These are phyloP conservation scores for Sanghuangporus sanghuang DNA, from an alignment of 1,284 basidiomycete species.

Conservation along the genomic window DNA sequence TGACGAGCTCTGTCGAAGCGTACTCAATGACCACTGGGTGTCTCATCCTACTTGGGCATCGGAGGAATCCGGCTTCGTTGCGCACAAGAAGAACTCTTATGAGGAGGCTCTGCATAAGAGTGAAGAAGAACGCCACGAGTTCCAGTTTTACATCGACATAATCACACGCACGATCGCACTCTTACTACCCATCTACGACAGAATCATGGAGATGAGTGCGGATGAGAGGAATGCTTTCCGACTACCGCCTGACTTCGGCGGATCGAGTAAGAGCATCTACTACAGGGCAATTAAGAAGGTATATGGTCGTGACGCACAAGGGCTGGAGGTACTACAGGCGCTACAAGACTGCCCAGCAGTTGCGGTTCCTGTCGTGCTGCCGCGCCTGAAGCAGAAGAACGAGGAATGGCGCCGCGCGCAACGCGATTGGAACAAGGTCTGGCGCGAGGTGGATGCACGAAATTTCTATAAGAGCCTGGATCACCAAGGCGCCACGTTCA, in stretches of 20 bases:
- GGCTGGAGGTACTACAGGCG: slow-evolving; percentile 83
- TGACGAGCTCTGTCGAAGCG: slow-evolving; percentile 93
- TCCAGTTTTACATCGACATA: slow-evolving; percentile 94
- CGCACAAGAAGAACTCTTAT: slow-evolving; percentile 96
- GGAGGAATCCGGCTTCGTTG: slow-evolving; percentile 89
- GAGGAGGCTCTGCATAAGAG: slow-evolving; percentile 96
- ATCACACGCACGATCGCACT: slow-evolving; percentile 89
- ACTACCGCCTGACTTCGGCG: slow-evolving; percentile 86
- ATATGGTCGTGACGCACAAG: slow-evolving; percentile 79
- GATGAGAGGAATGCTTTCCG: slow-evolving; percentile 86
- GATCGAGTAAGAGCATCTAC: slow-evolving; percentile 85
- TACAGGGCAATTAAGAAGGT: slow-evolving; percentile 94
- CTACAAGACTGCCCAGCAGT: slow-evolving; percentile 91
- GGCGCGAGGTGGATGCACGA: slow-evolving; percentile 95
- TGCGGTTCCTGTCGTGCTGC: slow-evolving; percentile 89
- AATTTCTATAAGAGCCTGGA: slow-evolving; percentile 98
- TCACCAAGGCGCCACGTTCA: slow-evolving; percentile 94
- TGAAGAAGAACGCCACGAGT: slow-evolving; percentile 98
- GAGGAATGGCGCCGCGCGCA: slow-evolving; percentile 96
- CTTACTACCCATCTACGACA: slow-evolving; percentile 83
- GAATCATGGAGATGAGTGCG: slow-evolving; percentile 86
- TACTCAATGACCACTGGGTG: slow-evolving; percentile 95
- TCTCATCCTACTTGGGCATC: slow-evolving; percentile 98
- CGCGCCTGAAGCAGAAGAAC: slow-evolving; percentile 90
- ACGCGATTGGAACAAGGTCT: slow-evolving; percentile 95